Conservation (phyloP, 2,329 filamentous ascomycete genomes). For the Epichloe gansuensis region DNA sequence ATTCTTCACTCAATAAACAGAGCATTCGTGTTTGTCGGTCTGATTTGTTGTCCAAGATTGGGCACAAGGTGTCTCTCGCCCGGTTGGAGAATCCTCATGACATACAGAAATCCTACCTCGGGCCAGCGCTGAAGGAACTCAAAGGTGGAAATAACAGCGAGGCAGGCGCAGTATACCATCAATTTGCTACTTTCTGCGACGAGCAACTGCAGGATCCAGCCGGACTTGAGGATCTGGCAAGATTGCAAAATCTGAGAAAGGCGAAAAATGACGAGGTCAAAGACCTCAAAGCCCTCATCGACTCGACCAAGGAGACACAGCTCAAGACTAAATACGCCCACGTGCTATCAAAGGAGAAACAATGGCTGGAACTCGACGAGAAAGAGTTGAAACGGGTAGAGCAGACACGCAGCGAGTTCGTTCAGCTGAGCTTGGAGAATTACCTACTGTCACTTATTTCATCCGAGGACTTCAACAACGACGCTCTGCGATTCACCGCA, state of each 20-base stretch:
- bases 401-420: slow-evolving; percentile 64
- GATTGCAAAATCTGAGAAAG: slow-evolving; percentile 65
- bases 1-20: slow-evolving; percentile 51
- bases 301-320: slow-evolving; percentile 36
- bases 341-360: slow-evolving; percentile 59
- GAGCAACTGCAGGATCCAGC: slow-evolving; percentile 82
- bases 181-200: slow-evolving; percentile 92
- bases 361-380: slow-evolving; percentile 83
- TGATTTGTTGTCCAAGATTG: slow-evolving; percentile 75
- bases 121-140: slow-evolving; percentile 71
- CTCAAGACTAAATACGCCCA: slow-evolving; percentile 43
- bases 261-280: slow-evolving; percentile 70
- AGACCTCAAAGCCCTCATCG: slow-evolving; percentile 52
- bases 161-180: slow-evolving; percentile 80
- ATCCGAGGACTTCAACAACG: slow-evolving; percentile 79
- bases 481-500: slow-evolving; percentile 82
- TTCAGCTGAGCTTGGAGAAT: slow-evolving; percentile 84
- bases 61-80: slow-evolving; percentile 78
- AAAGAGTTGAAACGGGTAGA: slow-evolving; percentile 71
- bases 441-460: slow-evolving; percentile 76
- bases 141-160: slow-evolving; percentile 53
- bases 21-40: slow-evolving; percentile 59
- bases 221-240: slow-evolving; percentile 68
- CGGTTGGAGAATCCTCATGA: slow-evolving; percentile 80
- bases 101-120: slow-evolving; percentile 77